Evolutionary conservation across 2,329 filamentous ascomycete genomes (phyloP), one percentile per base, ranked within the genome.

Genomic region (Fusarium sacchari): DNA sequence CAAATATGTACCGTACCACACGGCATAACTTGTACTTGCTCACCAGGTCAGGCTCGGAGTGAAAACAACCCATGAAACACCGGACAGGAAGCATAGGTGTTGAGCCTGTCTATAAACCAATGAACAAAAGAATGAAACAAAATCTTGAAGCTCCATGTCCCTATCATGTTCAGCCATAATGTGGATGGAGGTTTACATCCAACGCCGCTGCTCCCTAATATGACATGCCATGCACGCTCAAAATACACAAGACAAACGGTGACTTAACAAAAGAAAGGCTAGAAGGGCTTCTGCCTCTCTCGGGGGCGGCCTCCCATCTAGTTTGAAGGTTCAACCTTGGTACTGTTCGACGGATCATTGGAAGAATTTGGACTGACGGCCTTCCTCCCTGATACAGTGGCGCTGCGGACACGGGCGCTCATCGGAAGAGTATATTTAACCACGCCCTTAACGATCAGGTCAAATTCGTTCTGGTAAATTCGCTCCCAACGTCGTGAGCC

Each of bases 401-500:
- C 88, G 72, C 88, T 91, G 71, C 89, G 85, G 42, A 90, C 81
- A 60, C 86, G 87, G 74, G 89, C 88, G 76, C 89, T 92, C 59
- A 92, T 83, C 6, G 90, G 90, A 39, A 92, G 84, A 36, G 85
- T 89, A 79, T 99, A 99, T 79, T 95, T 95, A 75, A 99, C 87
- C 20, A 96, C 93, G 28, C 96, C 96, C 76, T 96, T 92, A 46
- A 99, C 89, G 69, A 98, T 96, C 55, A 99, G 88, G 75, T 98
- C 94, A 76, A 98, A 99, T 49, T 96, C 94, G 81, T 98, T 93
- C 73, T 97, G 90, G 57, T 98, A 87, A 52, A 98, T 95, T 67
- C 91, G 89, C 80, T 97, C 94, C 96, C 96, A 99, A 18, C 95
- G 90, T 79, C 93, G 91, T 4, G 92, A 92, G 14, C 96, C 96